These are phyloP conservation scores for Ophiocordyceps camponoti-rufipedis DNA, from an alignment of 2,329 filamentous ascomycete genomes.

Conservation along the genomic window DNA sequence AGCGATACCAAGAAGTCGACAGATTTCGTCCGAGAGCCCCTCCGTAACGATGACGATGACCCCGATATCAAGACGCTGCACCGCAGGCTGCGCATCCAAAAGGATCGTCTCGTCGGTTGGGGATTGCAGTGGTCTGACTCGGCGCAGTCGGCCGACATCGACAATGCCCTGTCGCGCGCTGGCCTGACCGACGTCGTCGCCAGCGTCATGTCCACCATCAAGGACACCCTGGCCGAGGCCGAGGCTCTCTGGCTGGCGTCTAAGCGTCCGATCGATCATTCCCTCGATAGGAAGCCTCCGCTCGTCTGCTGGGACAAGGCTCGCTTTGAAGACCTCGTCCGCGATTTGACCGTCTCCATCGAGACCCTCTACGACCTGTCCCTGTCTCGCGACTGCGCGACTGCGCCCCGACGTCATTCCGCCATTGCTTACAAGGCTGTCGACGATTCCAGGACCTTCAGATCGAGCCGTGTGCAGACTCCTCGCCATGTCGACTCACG, in stretches of 20 bases:
- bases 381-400: constrained; percentile 36
- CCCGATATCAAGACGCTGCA: constrained; percentile 56
- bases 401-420: constrained; percentile 12
- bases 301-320: constrained; percentile 48
- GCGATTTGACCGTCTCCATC: constrained; percentile 58
- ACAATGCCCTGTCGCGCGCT: constrained; percentile 51
- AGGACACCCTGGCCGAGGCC: constrained; percentile 60
- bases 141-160: constrained; percentile 49
- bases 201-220: constrained; percentile 65
- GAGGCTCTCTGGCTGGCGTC: constrained; percentile 52
- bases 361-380: constrained; percentile 67
- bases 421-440: constrained; percentile 17
- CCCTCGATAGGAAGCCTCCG: constrained; percentile 33
- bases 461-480: constrained; percentile 41
- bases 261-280: constrained; percentile 22
- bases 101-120: constrained; percentile 63
- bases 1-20: constrained; percentile 66
- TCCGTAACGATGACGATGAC: constrained; percentile 42
- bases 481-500: constrained; percentile 40
- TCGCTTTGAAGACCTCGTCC: constrained; percentile 58
- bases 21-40: constrained; percentile 50
- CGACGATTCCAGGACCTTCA: constrained; percentile 33
- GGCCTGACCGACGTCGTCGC: constrained; percentile 61
- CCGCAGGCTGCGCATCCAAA: constrained; percentile 62
- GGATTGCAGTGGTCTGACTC: constrained; percentile 68